Base-by-base conservation (phyloP, 1,139 yeast genomes). In the Candida freyschussii region DNA sequence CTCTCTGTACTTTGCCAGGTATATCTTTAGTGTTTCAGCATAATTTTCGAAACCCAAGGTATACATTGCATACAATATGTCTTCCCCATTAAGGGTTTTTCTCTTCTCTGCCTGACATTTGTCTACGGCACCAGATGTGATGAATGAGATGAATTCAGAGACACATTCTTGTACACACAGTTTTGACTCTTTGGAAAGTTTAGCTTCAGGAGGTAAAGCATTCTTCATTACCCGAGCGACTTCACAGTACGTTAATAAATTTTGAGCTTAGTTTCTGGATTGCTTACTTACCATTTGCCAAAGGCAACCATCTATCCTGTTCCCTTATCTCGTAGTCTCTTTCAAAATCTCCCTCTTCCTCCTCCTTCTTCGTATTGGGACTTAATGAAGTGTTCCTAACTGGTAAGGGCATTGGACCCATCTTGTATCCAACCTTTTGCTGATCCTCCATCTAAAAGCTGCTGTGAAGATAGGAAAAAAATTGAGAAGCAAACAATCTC, bases 151-250 rank as follows among this genome's bases (percentile, higher is more conserved):
- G 55, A 81, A 81, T 53, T 82, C 96, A 29, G 84, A 73, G 2
- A 85, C 95, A 59, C 95, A 85, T 55, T 86, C 95, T 60, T 86
- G 95, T 61, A 86, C 78, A 52, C 95, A 85, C 54, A 82, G 93
- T 51, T 85, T 85, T 26, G 95, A 86, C 46, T 84, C 95, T 50
- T 83, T 85, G 12, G 93, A 79, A 3, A 86, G 78, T 52, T 86
- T 86, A 7, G 94, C 95, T 21, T 82, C 78, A 12, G 71, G 63
- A 3, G 95, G 95, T 15, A 86, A 61, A 0, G 95, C 85, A 35
- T 62, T 66, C 50, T 85, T 86, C 95, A 86, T 86, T 29, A 86
- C 76, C 44, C 95, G 65, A 8, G 85, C 86, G 18, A 83, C 52
- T 47, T 16, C 13, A 15, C n/a, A 2, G 8, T 5, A 18, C 3